Conservation (phyloP, 139 green algal genomes). For the Asterochloris erici region DNA sequence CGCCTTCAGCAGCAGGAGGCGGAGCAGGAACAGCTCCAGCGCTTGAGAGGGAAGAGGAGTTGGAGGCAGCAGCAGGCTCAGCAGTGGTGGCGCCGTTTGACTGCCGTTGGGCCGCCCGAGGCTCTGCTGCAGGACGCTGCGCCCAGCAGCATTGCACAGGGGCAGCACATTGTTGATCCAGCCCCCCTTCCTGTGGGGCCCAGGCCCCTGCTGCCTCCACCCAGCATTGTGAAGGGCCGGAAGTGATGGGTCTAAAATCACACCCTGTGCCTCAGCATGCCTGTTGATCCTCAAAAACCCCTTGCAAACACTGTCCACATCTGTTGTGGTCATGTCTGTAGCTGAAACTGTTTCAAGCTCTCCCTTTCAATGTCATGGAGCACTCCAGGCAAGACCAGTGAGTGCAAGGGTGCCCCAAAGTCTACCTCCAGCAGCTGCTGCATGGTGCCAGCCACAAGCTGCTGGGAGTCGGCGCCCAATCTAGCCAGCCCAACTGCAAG, state of each 20-base stretch:
- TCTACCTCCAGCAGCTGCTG: slow-evolving; percentile 70
- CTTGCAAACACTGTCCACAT: too few relatives aligned
- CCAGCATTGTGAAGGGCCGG: too few relatives aligned
- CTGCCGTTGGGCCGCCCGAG: too few relatives aligned
- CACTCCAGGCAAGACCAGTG: slow-evolving; percentile 73
- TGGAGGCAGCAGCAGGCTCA: neutral
- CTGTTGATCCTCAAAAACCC: too few relatives aligned
- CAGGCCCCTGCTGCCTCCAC: too few relatives aligned
- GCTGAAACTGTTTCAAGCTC: slow-evolving; percentile 37
- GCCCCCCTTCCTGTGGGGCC: too few relatives aligned
- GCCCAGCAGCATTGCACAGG: too few relatives aligned
- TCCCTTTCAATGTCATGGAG: slow-evolving; percentile 65
- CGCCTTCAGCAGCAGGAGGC: slow-evolving; percentile 13
- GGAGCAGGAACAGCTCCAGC: slow-evolving; percentile 19
- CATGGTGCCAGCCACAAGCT: slow-evolving; percentile 63
- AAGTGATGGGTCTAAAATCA: too few relatives aligned
- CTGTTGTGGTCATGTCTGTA: neutral
- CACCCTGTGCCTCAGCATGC: too few relatives aligned
- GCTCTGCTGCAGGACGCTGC: too few relatives aligned
- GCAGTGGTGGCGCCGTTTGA: neutral
- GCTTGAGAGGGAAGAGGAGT: neutral
- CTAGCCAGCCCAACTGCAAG: slow-evolving; percentile 81
- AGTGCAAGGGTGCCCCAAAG: slow-evolving; percentile 90
- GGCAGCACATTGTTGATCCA: too few relatives aligned
- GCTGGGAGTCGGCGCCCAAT: slow-evolving; percentile 62